Conservation (phyloP, 2,329 filamentous ascomycete species). For the Cladosporium phlei region DNA sequence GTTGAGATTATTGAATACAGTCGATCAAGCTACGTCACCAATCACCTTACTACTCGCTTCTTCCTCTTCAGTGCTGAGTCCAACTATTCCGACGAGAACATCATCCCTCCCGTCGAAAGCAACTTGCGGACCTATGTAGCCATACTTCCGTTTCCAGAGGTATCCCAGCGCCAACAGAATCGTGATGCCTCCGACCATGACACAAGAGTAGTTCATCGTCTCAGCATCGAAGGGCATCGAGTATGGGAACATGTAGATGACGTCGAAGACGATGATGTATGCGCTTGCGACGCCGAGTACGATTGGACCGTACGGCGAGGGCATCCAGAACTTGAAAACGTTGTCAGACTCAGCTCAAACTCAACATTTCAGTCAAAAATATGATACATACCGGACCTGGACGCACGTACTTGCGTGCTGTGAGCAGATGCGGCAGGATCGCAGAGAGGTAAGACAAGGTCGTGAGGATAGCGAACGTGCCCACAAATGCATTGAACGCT, state of each 20-base stretch:
- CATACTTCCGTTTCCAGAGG: constrained; percentile 33
- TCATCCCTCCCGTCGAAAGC: constrained; percentile 24
- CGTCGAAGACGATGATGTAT: constrained; percentile 58
- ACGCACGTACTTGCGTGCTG: constrained; percentile 38
- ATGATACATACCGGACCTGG: constrained; percentile 44
- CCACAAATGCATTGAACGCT: constrained; percentile 64
- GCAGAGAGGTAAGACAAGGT: constrained; percentile 58
- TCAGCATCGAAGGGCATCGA: constrained; percentile 42
- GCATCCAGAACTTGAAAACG: constrained; percentile 48
- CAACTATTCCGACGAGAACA: constrained; percentile 23
- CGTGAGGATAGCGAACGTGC: constrained; percentile 53
- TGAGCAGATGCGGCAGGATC: constrained; percentile 49
- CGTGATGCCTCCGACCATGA: constrained; percentile 50
- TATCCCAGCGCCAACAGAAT: constrained; percentile 48
- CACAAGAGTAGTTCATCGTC: constrained; percentile 52
- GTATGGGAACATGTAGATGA: constrained; percentile 59
- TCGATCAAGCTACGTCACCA: neutral
- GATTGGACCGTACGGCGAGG: constrained; percentile 42
- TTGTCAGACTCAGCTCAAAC: too few relatives aligned
- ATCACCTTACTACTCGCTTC: constrained; percentile 1
- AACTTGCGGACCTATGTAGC: constrained; percentile 36
- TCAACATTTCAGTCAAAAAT: neutral
- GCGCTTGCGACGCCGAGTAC: constrained; percentile 50
- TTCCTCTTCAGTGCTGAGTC: constrained; percentile 13
- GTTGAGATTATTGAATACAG: too few relatives aligned